A percentile compares a stretch with the other conserved stretches of the same genome.
Evolutionary conservation across 2,329 filamentous ascomycete genomes (phyloP).

Genomic region (Dichotomopilus funicola): DNA sequence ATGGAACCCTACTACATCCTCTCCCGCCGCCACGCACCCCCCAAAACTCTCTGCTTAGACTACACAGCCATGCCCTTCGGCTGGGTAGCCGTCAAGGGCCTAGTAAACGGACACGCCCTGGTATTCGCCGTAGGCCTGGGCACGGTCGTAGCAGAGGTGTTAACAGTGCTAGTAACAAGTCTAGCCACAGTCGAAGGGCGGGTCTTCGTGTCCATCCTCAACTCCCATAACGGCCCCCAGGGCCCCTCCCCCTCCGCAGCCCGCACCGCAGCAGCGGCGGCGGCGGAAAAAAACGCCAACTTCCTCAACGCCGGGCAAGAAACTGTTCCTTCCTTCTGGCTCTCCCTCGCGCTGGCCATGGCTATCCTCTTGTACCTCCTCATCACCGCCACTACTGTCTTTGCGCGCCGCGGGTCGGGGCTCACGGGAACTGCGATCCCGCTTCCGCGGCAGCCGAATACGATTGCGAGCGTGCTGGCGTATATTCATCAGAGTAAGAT

Average conservation of each 20-base stretch:
- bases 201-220: conserved; percentile 43
- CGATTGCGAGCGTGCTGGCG: conserved; percentile 67
- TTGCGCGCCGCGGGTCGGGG: conserved; percentile 51
- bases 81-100: conserved; percentile 54
- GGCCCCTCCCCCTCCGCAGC: conserved; percentile 3
- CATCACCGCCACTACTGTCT: conserved; percentile 52
- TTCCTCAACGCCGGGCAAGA: conserved; percentile 48
- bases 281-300: neutral
- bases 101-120: conserved; percentile 57
- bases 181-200: conserved; percentile 59
- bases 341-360: conserved; percentile 55
- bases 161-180: conserved; percentile 62
- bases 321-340: conserved; percentile 57
- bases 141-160: conserved; percentile 64
- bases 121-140: conserved; percentile 64
- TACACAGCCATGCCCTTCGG: conserved; percentile 67
- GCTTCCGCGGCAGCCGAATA: conserved; percentile 69
- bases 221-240: conserved; percentile 10
- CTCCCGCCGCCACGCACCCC: conserved; percentile 56
- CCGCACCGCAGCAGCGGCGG: conserved; percentile 4
- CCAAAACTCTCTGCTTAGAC: conserved; percentile 62
- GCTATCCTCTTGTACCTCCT: conserved; percentile 62
- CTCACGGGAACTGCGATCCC: conserved; percentile 36
- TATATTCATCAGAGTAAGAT: conserved; percentile 78
- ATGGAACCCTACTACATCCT: conserved; percentile 70